These are phyloP conservation scores for Oxytropis ochrocephala DNA, from an alignment of 306 rosid genomes.

Conservation along the genomic window DNA sequence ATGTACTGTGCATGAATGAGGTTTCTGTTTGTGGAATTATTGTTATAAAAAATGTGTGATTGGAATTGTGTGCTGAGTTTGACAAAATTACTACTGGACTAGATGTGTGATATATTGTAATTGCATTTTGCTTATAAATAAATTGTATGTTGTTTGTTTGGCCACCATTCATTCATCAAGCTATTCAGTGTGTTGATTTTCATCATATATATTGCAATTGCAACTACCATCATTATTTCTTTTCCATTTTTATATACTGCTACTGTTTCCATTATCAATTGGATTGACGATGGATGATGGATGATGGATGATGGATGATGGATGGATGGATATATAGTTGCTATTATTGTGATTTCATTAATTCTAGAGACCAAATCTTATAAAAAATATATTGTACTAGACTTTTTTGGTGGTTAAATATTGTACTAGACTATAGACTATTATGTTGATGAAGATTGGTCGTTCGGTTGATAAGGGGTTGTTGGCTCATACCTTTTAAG, in stretches of 20 bases:
- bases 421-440: not conserved
- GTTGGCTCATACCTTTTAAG: too few relatives aligned
- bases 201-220: constrained; percentile 20
- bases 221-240: constrained; percentile 36
- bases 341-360: constrained; percentile 33
- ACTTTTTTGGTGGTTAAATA: too few relatives aligned
- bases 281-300: constrained; percentile 17
- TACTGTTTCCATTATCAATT: constrained; percentile 21
- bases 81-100: not conserved
- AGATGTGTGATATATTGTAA: constrained; percentile 12
- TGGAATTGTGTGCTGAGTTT: not conserved
- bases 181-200: constrained; percentile 29
- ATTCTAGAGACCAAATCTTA: not conserved
- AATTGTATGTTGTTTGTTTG: constrained; percentile 23
- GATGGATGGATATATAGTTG: constrained; percentile 18
- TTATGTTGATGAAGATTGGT: too few relatives aligned
- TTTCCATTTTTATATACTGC: constrained; percentile 12
- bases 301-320: too few relatives aligned
- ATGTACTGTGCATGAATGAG: constrained; percentile 28
- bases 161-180: constrained; percentile 18
- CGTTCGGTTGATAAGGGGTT: too few relatives aligned
- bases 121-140: constrained; percentile 9
- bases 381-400: too few relatives aligned
- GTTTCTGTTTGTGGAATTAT: not conserved
- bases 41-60: not conserved